A percentile compares a stretch with the other conserved stretches of the same genome.
Evolutionary conservation across 2,329 filamentous ascomycete genomes (phyloP).

Genomic region (Claviceps purpurea): DNA sequence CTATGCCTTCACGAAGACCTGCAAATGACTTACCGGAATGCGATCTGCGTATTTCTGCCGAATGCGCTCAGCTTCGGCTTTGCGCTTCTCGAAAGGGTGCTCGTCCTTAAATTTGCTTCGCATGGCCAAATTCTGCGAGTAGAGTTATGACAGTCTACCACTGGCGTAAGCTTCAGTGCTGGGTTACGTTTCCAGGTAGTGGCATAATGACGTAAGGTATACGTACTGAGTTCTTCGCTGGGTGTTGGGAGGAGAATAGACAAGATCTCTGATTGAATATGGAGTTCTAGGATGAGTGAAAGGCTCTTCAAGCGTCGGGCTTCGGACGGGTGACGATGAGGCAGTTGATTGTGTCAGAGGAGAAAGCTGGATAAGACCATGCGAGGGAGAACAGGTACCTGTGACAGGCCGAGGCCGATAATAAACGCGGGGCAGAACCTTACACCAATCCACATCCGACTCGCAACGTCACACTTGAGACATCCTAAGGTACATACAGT

Average conservation of each 20-base stretch:
- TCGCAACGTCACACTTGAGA: not conserved
- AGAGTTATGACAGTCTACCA: not conserved
- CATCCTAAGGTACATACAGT: not conserved
- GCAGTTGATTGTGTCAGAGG: conserved; percentile 8
- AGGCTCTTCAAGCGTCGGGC: conserved; percentile 5
- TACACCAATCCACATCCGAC: not conserved
- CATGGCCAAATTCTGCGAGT: conserved; percentile 48
- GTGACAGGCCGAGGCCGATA: conserved; percentile 7
- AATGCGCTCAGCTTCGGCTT: conserved; percentile 98
- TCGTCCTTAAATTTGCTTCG: conserved; percentile 99
- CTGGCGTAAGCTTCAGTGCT: conserved; percentile 1
- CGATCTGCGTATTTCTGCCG: conserved; percentile 98
- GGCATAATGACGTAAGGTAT: not conserved
- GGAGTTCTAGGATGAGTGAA: conserved; percentile 6
- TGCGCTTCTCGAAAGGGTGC: conserved; percentile 99
- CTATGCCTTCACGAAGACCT: not conserved
- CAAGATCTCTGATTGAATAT: not conserved
- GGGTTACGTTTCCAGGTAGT: not conserved
- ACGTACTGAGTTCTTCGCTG: not conserved
- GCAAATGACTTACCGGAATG: conserved; percentile 65
- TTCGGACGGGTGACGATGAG: conserved; percentile 15
- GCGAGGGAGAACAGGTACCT: conserved; percentile 5
- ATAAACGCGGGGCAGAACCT: conserved; percentile 1
- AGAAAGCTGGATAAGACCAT: conserved; percentile 6
- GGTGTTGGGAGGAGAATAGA: not conserved